These are phyloP conservation scores for Kregervanrija fluxuum DNA, from an alignment of 805 yeast species.

Conservation along the genomic window DNA sequence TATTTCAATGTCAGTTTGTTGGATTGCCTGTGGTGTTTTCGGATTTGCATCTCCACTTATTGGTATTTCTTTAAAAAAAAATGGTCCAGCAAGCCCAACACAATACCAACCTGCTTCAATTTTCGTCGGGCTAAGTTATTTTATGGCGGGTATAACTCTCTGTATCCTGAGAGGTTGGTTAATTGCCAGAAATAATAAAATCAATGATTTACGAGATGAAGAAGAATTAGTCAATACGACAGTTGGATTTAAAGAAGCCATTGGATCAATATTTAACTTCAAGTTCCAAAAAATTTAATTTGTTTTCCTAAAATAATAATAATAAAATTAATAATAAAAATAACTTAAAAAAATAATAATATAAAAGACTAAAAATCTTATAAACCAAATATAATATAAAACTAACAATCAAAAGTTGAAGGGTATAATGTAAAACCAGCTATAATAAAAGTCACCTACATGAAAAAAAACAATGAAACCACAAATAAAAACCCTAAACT, in stretches of 20 bases:
- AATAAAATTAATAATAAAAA: background rate
- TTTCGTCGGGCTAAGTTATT: conserved; percentile 51
- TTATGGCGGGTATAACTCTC: conserved; percentile 36
- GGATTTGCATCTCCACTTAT: conserved; percentile 55
- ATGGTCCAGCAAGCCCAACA: conserved; percentile 31
- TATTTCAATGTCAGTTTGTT: conserved; percentile 39
- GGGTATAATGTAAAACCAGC: too few species aligned
- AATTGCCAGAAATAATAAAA: conserved; percentile 37
- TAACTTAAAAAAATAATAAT: background rate
- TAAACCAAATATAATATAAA: too few species aligned
- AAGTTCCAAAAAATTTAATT: conserved; percentile 11
- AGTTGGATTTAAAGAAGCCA: conserved; percentile 9
- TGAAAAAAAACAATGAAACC: too few species aligned
- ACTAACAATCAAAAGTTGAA: too few species aligned
- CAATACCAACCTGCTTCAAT: conserved; percentile 49
- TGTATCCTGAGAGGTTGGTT: conserved; percentile 48
- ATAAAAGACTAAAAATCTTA: background rate
- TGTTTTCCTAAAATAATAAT: background rate
- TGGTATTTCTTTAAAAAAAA: conserved; percentile 42
- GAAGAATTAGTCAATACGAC: conserved; percentile 12
- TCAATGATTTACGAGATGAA: conserved; percentile 13
- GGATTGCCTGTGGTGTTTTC: conserved; percentile 44
- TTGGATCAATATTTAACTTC: conserved; percentile 3
- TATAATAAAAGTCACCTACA: too few species aligned
- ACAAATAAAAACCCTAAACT: too few species aligned